Percentiles rank a stretch among this genome's conserved stretches.
Conservation (phyloP, 2,329 filamentous ascomycete genomes). For the Hypoxylon sp. region DNA sequence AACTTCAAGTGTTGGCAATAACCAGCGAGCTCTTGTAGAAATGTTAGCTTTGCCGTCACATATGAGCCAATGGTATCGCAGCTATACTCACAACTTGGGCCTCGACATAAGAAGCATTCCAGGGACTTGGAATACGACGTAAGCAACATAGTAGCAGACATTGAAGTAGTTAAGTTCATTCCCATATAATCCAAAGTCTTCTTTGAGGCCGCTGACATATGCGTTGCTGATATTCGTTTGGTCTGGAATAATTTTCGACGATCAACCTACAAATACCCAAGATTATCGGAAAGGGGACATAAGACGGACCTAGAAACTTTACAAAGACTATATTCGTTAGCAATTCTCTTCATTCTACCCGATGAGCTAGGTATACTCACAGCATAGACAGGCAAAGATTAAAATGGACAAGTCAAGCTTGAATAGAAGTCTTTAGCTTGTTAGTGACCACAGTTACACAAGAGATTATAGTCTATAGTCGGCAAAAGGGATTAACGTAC, state of each 20-base stretch:
- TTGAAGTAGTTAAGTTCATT: slow-evolving; percentile 61
- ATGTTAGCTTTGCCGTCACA: neutral
- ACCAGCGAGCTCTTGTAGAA: slow-evolving; percentile 49
- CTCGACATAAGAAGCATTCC: slow-evolving; percentile 54
- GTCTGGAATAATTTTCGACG: slow-evolving; percentile 37
- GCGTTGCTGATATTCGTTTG: slow-evolving; percentile 58
- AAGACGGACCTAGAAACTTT: slow-evolving; percentile 52
- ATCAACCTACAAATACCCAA: neutral
- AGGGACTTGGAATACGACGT: slow-evolving; percentile 57
- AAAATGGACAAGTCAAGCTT: slow-evolving; percentile 56
- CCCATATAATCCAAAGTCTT: slow-evolving; percentile 57
- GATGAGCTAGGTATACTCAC: slow-evolving; percentile 42
- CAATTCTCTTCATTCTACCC: neutral
- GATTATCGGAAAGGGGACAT: neutral
- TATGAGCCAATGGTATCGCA: neutral
- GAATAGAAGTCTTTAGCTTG: slow-evolving; percentile 50
- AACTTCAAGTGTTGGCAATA: slow-evolving; percentile 53
- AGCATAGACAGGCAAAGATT: slow-evolving; percentile 55
- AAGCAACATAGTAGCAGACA: slow-evolving; percentile 59
- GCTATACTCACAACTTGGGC: slow-evolving; percentile 49
- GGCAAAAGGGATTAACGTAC: slow-evolving; percentile 36
- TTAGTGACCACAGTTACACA: neutral
- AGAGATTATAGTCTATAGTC: too few species aligned
- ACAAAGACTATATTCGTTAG: slow-evolving; percentile 51
- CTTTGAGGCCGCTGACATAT: slow-evolving; percentile 59